Conservation (phyloP, 495 filamentous ascomycete species). For the Penicillium turbatum region DNA sequence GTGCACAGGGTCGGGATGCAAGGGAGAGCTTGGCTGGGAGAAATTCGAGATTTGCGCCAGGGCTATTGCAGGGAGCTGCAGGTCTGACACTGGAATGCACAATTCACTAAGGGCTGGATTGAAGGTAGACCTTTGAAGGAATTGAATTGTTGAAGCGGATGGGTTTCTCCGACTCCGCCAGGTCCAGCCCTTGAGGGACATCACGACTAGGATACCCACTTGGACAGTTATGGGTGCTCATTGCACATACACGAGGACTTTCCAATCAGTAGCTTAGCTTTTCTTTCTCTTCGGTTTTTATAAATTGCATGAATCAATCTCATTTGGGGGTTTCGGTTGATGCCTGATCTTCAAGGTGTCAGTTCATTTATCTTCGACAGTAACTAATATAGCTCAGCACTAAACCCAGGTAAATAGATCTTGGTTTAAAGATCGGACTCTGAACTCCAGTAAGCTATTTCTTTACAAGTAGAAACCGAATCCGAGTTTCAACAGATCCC, state of each 20-base stretch:
- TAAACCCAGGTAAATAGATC: too few species aligned
- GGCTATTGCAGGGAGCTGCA: slow-evolving; percentile 1
- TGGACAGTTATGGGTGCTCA: too few species aligned
- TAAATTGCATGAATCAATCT: neutral
- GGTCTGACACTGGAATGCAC: slow-evolving; percentile 12
- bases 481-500: neutral
- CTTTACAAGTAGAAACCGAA: too few species aligned
- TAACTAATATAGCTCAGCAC: too few species aligned
- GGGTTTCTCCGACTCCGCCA: slow-evolving; percentile 36
- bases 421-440: too few species aligned
- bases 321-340: neutral
- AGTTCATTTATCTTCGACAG: too few species aligned
- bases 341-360: too few species aligned
- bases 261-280: too few species aligned
- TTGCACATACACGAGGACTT: too few species aligned
- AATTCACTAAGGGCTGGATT: neutral
- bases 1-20: slow-evolving; percentile 28
- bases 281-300: neutral
- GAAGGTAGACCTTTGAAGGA: neutral
- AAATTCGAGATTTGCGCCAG: slow-evolving; percentile 3
- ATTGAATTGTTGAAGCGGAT: slow-evolving; percentile 3
- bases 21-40: slow-evolving; percentile 18
- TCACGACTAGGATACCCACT: too few species aligned
- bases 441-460: too few species aligned
- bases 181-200: neutral